Percentiles rank a stretch among this genome's conserved stretches.
phyloP scores from a whole-genome alignment of 2,329 filamentous ascomycete genomes.

The Talaromyces sp. region DNA sequence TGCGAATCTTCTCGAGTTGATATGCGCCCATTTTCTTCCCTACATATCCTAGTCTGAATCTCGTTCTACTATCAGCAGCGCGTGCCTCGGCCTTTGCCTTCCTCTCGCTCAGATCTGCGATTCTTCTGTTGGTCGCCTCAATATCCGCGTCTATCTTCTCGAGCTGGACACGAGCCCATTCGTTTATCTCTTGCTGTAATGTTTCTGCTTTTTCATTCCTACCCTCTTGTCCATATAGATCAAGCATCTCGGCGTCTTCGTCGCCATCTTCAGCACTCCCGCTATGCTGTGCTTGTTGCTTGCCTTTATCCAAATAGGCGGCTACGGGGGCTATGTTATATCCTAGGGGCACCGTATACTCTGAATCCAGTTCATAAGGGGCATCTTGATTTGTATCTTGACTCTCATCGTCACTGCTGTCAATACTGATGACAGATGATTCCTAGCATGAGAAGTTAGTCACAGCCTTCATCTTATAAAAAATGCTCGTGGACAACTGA shows the following conservation, averaged over 20 bases:
- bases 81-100: not conserved
- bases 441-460: not conserved
- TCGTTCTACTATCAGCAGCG: not conserved
- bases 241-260: not conserved
- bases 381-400: constrained; percentile 11
- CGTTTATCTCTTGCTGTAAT: not conserved
- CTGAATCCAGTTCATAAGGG: constrained; percentile 20
- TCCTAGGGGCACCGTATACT: not conserved
- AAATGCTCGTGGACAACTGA: not conserved
- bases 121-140: no score
- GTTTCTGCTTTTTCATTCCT: not conserved
- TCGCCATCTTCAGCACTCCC: not conserved
- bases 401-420: not conserved
- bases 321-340: not conserved
- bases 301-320: not conserved
- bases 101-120: not conserved
- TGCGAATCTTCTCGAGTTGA: not conserved
- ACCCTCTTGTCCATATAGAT: not conserved
- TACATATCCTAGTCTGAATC: not conserved
- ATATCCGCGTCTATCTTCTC: not conserved
- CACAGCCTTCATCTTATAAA: not conserved
- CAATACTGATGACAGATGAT: not conserved
- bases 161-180: not conserved
- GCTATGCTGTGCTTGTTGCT: not conserved
- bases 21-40: not conserved